Evolutionary conservation across 2,329 filamentous ascomycete species (phyloP), one percentile per base, ranked within the genome.

Genomic region (Allantophomopsis lycopodina): DNA sequence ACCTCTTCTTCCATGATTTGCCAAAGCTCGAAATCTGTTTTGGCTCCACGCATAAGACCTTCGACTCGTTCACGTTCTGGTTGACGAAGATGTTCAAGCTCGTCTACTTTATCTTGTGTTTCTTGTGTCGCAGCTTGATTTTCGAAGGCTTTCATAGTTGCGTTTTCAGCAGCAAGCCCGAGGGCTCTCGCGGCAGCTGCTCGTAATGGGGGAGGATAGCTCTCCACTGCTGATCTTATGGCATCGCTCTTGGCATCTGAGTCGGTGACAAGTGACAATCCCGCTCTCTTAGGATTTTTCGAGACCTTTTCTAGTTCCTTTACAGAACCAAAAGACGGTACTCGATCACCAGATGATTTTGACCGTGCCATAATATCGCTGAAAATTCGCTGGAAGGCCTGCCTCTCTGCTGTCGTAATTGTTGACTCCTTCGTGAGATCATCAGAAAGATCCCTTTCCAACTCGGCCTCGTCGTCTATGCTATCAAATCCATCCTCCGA

Each of bases 21-120:
- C 80, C 82, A 87, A 8, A 86, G 62, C 38, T 74, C 71, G 15
- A 67, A 59, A 48, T 88, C 83, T 1, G 73, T 73, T 42, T 61
- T 48, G 14, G 76, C 76, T 2, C 50, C 54, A 10, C 61, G 57
- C 60, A 88, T 70, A 32, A 72, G 50, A 5, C 48, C 45, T 44
- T 73, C 68, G 7, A 85, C 65, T 8, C 72, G 61, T 18, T 51
- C 47, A 36, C 66, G 63, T 52, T 79, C 75, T 6, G 51, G 48
- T 30, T 60, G 48, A 8, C 57, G 51, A 8, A 68, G 30, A 13
- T 44, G 34, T 28, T 50, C 47, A 7, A 50, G 36, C 5, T 43
- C 31, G 23, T 49, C 46, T 11, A 30, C 21, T 7, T 44, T 23
- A 20, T 31, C 31, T n/a, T 15, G 20, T 32, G 17, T 28, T 15